Evolutionary conservation across 305 asterid genomes (phyloP).

Genomic region (Fraxinus albicans): DNA sequence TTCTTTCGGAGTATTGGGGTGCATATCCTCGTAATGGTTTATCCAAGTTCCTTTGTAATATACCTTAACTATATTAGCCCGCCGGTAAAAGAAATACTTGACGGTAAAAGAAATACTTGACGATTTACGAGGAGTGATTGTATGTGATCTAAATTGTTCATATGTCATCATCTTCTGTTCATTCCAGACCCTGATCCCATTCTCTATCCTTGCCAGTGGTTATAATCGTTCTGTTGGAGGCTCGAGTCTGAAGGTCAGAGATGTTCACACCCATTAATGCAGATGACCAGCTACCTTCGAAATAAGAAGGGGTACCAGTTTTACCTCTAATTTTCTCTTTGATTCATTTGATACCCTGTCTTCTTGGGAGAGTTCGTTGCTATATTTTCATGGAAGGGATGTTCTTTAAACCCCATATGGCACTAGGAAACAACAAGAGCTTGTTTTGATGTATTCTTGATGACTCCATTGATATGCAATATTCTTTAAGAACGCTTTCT

Average conservation of each 20-base stretch:
- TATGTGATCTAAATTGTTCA: background rate
- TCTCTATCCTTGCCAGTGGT: constrained; percentile 9
- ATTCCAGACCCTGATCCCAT: background rate
- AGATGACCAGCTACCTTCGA: background rate
- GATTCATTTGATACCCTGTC: background rate
- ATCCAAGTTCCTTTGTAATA: background rate
- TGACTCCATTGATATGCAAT: background rate
- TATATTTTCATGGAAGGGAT: background rate
- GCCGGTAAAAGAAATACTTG: background rate
- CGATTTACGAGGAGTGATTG: background rate
- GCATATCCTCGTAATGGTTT: background rate
- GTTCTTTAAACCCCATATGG: background rate
- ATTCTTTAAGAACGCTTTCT: background rate
- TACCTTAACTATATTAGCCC: background rate
- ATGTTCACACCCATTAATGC: background rate
- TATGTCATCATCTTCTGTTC: background rate
- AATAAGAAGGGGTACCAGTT: background rate
- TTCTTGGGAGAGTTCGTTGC: background rate
- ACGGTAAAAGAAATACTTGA: background rate
- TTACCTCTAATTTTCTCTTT: background rate
- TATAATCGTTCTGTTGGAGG: background rate
- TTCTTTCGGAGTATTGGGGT: background rate
- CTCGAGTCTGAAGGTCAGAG: constrained; percentile 10
- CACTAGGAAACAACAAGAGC: background rate
- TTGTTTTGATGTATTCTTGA: background rate